These are phyloP conservation scores for Rutstroemia sp. DNA, from an alignment of 2,329 filamentous ascomycete genomes.

Conservation along the genomic window DNA sequence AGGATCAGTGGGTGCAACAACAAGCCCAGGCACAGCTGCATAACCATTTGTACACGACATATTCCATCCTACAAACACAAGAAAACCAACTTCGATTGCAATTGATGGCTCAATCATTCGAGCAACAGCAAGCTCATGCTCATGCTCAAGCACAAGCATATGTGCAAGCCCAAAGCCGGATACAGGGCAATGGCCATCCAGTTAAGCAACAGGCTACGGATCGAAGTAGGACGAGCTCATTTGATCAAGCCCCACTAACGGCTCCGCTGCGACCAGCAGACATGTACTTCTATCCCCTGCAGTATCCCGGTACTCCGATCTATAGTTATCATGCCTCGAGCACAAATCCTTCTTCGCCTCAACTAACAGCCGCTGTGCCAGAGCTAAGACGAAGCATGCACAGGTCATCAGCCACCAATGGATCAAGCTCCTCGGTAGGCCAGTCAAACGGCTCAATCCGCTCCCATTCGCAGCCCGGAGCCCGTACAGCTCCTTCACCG, in stretches of 20 bases:
- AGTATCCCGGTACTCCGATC: conserved; percentile 35
- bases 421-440: conserved; percentile 34
- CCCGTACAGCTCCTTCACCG: conserved; percentile 31
- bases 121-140: conserved; percentile 32
- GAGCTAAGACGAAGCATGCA: conserved; percentile 53
- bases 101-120: conserved; percentile 40
- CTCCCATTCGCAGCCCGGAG: conserved; percentile 60
- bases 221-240: conserved; percentile 51
- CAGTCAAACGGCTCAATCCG: conserved; percentile 48
- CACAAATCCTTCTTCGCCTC: conserved; percentile 51
- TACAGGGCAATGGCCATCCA: conserved; percentile 27
- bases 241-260: conserved; percentile 53
- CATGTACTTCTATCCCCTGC: conserved; percentile 44
- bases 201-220: conserved; percentile 37
- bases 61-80: conserved; percentile 35
- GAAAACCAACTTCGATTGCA: conserved; percentile 39
- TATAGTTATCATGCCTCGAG: conserved; percentile 43
- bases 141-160: conserved; percentile 37
- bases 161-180: conserved; percentile 33
- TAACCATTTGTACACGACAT: conserved; percentile 31
- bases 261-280: conserved; percentile 48
- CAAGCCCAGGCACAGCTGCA: conserved; percentile 30
- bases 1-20: conserved; percentile 29
- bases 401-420: conserved; percentile 43
- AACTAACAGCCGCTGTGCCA: conserved; percentile 35